These are phyloP conservation scores for Aspergillus carlsbadensis DNA, from an alignment of 495 filamentous ascomycete species.

Conservation along the genomic window DNA sequence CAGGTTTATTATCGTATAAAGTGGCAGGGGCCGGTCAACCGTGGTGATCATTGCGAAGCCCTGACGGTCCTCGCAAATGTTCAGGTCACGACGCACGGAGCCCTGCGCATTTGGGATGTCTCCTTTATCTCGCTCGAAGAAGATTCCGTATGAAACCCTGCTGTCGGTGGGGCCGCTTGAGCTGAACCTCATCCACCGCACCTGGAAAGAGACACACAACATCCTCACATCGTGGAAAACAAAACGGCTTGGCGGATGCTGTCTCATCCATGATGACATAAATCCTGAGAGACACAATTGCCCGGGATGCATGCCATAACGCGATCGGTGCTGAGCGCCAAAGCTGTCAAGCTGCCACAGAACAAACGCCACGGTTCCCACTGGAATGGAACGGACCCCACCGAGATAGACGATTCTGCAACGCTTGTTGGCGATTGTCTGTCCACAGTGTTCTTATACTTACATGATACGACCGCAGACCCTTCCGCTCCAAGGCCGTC, in stretches of 20 bases:
- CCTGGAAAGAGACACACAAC: not conserved
- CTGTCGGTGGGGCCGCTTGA: not conserved
- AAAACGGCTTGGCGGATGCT: no score
- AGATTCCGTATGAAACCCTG: not conserved
- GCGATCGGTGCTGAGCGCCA: no score
- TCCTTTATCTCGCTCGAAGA: not conserved
- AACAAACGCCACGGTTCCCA: not conserved
- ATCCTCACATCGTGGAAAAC: no score
- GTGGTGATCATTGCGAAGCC: not conserved
- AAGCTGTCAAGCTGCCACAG: not conserved
- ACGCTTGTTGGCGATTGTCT: no score
- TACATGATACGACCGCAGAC: no score
- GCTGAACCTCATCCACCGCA: not conserved
- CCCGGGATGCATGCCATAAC: not conserved
- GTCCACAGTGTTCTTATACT: no score
- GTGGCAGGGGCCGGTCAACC: not conserved
- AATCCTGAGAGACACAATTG: not conserved
- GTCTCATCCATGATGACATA: no score
- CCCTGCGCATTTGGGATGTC: not conserved
- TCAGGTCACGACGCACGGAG: not conserved
- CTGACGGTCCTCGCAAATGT: not conserved
- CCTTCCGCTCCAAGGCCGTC: no score
- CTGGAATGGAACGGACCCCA: not conserved
- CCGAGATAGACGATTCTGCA: not conserved
- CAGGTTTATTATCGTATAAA: not conserved